phyloP scores from a whole-genome alignment of 2,329 filamentous ascomycete species.

The Exophiala mesophila region DNA sequence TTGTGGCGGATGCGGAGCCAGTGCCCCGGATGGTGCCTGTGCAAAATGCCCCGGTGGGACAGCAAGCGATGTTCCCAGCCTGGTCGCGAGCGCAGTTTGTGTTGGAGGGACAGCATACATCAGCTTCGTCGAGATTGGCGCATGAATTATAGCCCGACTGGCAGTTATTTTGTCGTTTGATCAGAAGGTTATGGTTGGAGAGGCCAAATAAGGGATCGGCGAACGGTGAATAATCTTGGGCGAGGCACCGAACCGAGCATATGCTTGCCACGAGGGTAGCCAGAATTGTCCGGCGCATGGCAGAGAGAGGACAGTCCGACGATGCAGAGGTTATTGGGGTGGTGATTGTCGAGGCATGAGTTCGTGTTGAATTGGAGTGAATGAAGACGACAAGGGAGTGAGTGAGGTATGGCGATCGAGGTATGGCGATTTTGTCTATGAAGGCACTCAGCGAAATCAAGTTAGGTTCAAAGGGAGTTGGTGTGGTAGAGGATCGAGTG shows the following conservation, averaged over 20 bases:
- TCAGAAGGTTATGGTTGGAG: slow-evolving; percentile 17
- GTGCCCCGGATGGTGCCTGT: slow-evolving; percentile 47
- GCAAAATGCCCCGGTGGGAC: slow-evolving; percentile 53
- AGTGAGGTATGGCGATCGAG: no score
- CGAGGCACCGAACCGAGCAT: slow-evolving; percentile 2
- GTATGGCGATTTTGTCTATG: no score
- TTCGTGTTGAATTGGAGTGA: no score
- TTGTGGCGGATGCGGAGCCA: slow-evolving; percentile 6
- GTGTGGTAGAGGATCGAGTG: no score
- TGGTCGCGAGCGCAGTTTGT: slow-evolving; percentile 53
- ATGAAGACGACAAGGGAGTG: no score
- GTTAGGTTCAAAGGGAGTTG: no score
- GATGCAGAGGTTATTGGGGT: no score
- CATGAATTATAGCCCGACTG: slow-evolving; percentile 51
- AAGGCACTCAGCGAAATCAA: no score
- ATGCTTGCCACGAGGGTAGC: slow-evolving; percentile 6
- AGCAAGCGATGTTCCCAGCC: slow-evolving; percentile 57
- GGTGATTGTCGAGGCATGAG: no score
- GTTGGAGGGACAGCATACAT: slow-evolving; percentile 52
- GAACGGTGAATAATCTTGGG: slow-evolving; percentile 17
- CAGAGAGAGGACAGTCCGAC: no score
- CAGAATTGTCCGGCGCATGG: slow-evolving; percentile 12
- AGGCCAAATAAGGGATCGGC: slow-evolving; percentile 16
- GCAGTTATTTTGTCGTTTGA: slow-evolving; percentile 36
- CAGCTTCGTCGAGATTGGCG: slow-evolving; percentile 46